Conservation (phyloP, 441 rosid species). For the Pelargonium myrrhifolium region DNA sequence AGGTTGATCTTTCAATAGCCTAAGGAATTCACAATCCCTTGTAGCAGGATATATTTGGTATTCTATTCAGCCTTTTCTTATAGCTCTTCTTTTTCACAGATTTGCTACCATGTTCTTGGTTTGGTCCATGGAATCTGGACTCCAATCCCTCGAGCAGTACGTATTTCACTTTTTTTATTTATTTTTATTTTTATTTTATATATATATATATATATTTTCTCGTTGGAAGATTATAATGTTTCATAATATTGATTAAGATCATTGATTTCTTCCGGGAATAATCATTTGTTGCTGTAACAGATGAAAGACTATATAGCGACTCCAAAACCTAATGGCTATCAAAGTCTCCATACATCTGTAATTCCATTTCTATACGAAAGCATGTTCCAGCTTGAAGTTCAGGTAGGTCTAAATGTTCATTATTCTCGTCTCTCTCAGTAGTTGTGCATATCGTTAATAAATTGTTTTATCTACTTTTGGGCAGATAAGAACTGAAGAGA, state of each 20-base stretch:
- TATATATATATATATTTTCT: too few relatives aligned
- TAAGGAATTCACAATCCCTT: constrained; percentile 8
- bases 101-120: constrained; percentile 95
- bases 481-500: constrained; percentile 96
- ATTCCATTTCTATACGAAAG: constrained; percentile 97
- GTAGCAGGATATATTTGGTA: constrained; percentile 3
- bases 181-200: too few relatives aligned
- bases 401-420: constrained; percentile 29
- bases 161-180: constrained; percentile 26
- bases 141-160: constrained; percentile 89
- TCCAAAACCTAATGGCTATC: constrained; percentile 96
- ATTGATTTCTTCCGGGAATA: background rate
- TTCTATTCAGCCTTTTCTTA: constrained; percentile 21
- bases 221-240: constrained; percentile 4
- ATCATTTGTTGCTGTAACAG: constrained; percentile 28
- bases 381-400: constrained; percentile 92
- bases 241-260: background rate
- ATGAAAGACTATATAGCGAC: constrained; percentile 99
- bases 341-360: constrained; percentile 91
- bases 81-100: constrained; percentile 42
- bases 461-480: constrained; percentile 9
- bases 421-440: background rate
- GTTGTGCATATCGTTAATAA: background rate
- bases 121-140: constrained; percentile 95
- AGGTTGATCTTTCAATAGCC: constrained; percentile 42